These are phyloP conservation scores for Fusarium kyushuense DNA, from an alignment of 2,329 filamentous ascomycete species.

Conservation along the genomic window DNA sequence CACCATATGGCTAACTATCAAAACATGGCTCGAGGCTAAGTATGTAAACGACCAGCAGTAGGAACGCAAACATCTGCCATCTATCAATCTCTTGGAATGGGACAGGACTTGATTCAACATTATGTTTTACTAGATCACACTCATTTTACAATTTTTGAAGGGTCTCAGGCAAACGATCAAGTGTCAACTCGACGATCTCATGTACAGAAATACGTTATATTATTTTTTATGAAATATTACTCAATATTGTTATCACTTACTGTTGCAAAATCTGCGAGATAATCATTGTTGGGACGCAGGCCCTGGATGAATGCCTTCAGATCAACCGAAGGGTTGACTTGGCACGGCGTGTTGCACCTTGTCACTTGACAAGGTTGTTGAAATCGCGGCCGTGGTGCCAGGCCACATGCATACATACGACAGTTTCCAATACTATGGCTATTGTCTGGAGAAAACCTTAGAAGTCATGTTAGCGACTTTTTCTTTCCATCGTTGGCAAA, in stretches of 20 bases:
- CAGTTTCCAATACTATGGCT: background rate
- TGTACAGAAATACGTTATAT: slow-evolving; percentile 36
- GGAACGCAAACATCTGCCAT: background rate
- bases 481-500: background rate
- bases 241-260: slow-evolving; percentile 18
- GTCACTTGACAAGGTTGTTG: slow-evolving; percentile 16
- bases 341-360: background rate
- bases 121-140: slow-evolving; percentile 15
- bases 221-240: slow-evolving; percentile 12
- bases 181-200: slow-evolving; percentile 7
- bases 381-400: too few relatives aligned
- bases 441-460: background rate
- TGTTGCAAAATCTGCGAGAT: background rate
- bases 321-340: background rate
- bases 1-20: slow-evolving; percentile 19
- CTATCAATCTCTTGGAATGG: background rate
- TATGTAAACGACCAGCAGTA: background rate
- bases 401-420: background rate
- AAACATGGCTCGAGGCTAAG: slow-evolving; percentile 14
- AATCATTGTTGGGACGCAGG: background rate
- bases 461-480: slow-evolving; percentile 28
- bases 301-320: background rate
- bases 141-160: slow-evolving; percentile 18
- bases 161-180: background rate
- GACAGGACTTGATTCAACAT: background rate